These are phyloP conservation scores for Lanmaoa rubissima DNA, from an alignment of 768 basidiomycete genomes.

Conservation along the genomic window DNA sequence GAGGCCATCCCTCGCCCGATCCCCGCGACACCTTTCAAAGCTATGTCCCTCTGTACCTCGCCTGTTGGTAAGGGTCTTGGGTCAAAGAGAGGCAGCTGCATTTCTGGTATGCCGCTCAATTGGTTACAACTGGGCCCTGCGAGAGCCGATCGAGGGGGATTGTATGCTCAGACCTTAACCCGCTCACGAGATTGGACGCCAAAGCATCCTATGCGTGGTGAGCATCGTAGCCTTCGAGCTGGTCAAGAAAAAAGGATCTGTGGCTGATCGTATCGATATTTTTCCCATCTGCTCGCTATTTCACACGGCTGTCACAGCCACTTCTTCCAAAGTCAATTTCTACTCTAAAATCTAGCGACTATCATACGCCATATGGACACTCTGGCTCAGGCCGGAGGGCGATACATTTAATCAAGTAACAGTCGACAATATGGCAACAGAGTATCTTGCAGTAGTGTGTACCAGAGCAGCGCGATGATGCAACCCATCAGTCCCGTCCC, in stretches of 20 bases:
- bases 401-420: not conserved
- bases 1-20: constrained; percentile 38
- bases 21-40: constrained; percentile 60
- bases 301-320: not conserved
- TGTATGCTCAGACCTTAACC: constrained; percentile 80
- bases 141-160: constrained; percentile 62
- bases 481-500: constrained; percentile 1
- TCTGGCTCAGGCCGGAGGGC: not conserved
- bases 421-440: not conserved
- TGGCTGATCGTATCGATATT: not conserved
- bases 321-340: not conserved
- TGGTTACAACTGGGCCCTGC: constrained; percentile 57
- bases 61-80: constrained; percentile 41
- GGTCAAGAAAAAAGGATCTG: constrained; percentile 11
- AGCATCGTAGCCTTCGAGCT: constrained; percentile 70
- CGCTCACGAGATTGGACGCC: constrained; percentile 54
- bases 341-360: not conserved
- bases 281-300: not conserved
- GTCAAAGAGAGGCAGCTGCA: constrained; percentile 31
- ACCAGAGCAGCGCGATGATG: not conserved
- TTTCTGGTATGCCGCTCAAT: constrained; percentile 72
- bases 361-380: not conserved
- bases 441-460: not conserved
- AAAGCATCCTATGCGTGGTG: constrained; percentile 49
- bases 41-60: constrained; percentile 15